These are phyloP conservation scores for Neurospora sp. DNA, from an alignment of 495 filamentous ascomycete species.

Conservation along the genomic window DNA sequence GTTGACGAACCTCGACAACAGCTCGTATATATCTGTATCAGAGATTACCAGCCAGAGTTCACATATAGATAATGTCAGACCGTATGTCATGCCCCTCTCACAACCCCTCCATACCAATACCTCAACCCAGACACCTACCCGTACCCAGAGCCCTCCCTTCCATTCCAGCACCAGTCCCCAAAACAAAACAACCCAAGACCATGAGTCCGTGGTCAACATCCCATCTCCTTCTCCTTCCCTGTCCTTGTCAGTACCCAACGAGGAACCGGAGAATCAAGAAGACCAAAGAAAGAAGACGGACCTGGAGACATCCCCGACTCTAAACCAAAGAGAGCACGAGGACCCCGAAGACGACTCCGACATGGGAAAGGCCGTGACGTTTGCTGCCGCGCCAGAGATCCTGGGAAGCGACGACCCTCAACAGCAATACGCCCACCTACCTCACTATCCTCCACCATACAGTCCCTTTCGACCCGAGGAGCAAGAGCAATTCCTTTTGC, in stretches of 20 bases:
- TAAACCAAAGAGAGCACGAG: not conserved
- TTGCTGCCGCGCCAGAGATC: not conserved
- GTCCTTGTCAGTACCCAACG: not conserved
- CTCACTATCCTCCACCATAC: not conserved
- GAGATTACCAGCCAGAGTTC: not conserved
- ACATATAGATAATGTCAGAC: slow-evolving; percentile 6
- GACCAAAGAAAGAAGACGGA: not conserved
- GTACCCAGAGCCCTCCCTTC: not conserved
- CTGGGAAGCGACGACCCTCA: not conserved
- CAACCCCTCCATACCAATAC: not conserved
- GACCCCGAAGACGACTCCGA: not conserved
- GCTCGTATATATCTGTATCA: not conserved
- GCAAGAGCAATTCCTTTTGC: not conserved
- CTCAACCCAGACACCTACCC: not conserved
- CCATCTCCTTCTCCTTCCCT: not conserved
- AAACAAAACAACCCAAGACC: not conserved
- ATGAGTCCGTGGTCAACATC: not conserved
- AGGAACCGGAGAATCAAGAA: not conserved
- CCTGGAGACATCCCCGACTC: not conserved
- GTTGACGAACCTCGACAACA: slow-evolving; percentile 24
- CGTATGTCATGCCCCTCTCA: slow-evolving; percentile 32
- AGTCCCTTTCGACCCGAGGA: not conserved
- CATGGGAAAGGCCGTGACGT: not conserved
- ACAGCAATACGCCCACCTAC: not conserved
- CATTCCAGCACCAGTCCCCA: not conserved